Base-by-base conservation (phyloP, 805 yeast species). In the Metschnikowia koreensis region DNA sequence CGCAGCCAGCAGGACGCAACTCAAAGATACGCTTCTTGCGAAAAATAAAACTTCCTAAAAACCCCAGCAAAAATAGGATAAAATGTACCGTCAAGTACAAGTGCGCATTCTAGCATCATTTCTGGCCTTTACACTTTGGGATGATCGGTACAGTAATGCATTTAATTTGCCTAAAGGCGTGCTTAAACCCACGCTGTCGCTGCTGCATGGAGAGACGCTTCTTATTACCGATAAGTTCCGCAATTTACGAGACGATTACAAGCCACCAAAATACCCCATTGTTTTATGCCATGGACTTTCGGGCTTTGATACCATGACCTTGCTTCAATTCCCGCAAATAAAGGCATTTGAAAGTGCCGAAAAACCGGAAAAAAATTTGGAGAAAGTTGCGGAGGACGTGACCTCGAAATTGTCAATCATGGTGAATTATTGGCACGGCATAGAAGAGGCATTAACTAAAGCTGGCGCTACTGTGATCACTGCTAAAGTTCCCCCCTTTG, bases 261-360 rank as follows among this genome's bases (percentile, higher is more conserved):
- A 66, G 11, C 77, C 86, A 5, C 91, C 96, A 0, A 80, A 80
- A 57, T 73, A 77, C 60, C 96, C 97, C 0, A 81, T 90, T 1
- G 86, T 90, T 0, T 67, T 90, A 28, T 90, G 96, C 60, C 97
- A 90, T 70, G 97, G 97, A 0, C 76, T 90, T 26, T 82, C 89
- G 0, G 97, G 97, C 1, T 90, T 89, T 60, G 96, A 88, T 60
- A 75, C 65, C 46, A 51, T 74, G 41, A 51, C 60, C 39, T 47
- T 59, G 13, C 46, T 59, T 33, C 53, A 48, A 38, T 48, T 51
- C 36, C 62, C 62, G 17, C 60, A 50, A 43, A 42, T 57, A 42
- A 37, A 44, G 40, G 52, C 46, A 7, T 33, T 41, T 7, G 26
- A 52, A 31, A 42, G 50, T 60, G 46, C 34, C 31, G 26, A 38